phyloP scores from a whole-genome alignment of 306 rosid genomes.

The Cercis canadensis region DNA sequence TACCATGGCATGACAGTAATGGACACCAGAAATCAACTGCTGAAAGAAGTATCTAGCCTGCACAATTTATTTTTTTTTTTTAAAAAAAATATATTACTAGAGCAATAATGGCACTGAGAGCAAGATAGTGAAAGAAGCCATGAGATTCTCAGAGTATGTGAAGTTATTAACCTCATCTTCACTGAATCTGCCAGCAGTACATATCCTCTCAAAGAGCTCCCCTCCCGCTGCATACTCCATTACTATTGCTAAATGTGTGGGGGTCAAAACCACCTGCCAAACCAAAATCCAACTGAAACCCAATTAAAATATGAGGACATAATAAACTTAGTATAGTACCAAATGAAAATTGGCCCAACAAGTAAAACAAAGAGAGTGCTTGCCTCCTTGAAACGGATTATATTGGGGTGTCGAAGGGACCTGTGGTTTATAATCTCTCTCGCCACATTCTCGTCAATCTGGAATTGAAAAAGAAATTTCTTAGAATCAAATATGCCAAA shows the following conservation, averaged over 20 bases:
- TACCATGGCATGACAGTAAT: conserved; percentile 70
- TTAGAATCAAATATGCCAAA: conserved; percentile 13
- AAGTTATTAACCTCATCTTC: conserved; percentile 65
- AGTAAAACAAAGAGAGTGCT: conserved; percentile 8
- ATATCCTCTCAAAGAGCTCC: conserved; percentile 70
- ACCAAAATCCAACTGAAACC: conserved; percentile 17
- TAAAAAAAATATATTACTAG: conserved; percentile 14
- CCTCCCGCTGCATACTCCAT: conserved; percentile 84
- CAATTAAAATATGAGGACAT: conserved; percentile 15
- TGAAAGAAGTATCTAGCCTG: conserved; percentile 82
- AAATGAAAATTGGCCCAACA: conserved; percentile 23
- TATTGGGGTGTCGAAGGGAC: conserved; percentile 71
- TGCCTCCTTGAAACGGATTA: conserved; percentile 76
- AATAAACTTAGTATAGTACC: conserved; percentile 1
- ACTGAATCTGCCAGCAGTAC: conserved; percentile 73
- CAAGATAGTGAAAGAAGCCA: neutral
- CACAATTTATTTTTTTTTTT: too few relatives aligned
- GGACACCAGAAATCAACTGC: conserved; percentile 76
- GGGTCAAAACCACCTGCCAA: conserved; percentile 67
- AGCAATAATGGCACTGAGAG: conserved; percentile 4
- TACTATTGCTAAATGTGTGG: conserved; percentile 70
- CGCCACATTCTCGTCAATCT: conserved; percentile 78
- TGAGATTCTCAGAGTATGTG: conserved; percentile 13
- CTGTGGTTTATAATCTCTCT: conserved; percentile 76
- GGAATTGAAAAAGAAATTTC: conserved; percentile 16